Conservation (phyloP, 495 filamentous ascomycete genomes). For the Ascobolus immersus region DNA sequence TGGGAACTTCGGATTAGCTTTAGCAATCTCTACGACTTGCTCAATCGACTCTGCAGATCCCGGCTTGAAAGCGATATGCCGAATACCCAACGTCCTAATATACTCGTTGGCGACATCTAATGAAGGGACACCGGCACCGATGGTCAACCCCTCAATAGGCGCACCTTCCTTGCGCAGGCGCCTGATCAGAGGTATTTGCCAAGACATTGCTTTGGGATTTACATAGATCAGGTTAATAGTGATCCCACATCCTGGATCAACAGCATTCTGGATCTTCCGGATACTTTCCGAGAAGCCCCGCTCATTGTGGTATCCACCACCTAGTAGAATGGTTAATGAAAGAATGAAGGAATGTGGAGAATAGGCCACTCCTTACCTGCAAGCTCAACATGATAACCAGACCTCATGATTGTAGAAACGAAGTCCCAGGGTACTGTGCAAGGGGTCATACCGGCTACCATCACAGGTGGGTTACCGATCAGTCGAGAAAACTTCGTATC, state of each 20-base stretch:
- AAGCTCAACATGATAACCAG: slow-evolving; percentile 80
- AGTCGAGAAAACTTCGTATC: slow-evolving; percentile 95
- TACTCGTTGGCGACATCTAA: slow-evolving; percentile 88
- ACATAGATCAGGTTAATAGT: slow-evolving; percentile 91
- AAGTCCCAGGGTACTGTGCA: slow-evolving; percentile 89
- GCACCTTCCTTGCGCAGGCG: slow-evolving; percentile 66
- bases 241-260: slow-evolving; percentile 78
- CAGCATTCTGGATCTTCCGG: slow-evolving; percentile 63
- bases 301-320: slow-evolving; percentile 83
- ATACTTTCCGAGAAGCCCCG: slow-evolving; percentile 74
- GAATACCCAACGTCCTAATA: slow-evolving; percentile 76
- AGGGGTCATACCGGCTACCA: slow-evolving; percentile 93
- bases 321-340: slow-evolving; percentile 13
- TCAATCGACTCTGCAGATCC: slow-evolving; percentile 77
- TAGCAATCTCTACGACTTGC: slow-evolving; percentile 73
- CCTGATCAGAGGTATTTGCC: slow-evolving; percentile 84
- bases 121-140: slow-evolving; percentile 79
- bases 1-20: slow-evolving; percentile 70
- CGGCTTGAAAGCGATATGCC: slow-evolving; percentile 88
- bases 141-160: slow-evolving; percentile 82
- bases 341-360: neutral
- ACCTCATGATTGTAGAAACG: slow-evolving; percentile 83
- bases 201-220: slow-evolving; percentile 82
- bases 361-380: slow-evolving; percentile 19
- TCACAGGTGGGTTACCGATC: slow-evolving; percentile 63